phyloP scores from a whole-genome alignment of 768 basidiomycete genomes.

The Suillus luteus region DNA sequence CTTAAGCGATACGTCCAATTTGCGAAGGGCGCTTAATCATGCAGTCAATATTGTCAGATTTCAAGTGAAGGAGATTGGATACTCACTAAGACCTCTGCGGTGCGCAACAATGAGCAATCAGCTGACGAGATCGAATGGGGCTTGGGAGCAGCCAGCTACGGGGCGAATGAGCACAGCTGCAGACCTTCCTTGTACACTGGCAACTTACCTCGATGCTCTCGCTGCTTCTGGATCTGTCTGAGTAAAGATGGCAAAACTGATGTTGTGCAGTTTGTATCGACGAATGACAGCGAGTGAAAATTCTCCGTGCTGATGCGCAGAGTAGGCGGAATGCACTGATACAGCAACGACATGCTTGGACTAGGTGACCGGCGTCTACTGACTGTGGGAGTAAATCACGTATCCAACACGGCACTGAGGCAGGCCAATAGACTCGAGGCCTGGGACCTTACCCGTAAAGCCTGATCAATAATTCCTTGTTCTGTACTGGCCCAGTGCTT shows the following conservation, averaged over 20 bases:
- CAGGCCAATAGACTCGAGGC: not conserved
- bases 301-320: not conserved
- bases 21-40: not conserved
- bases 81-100: not conserved
- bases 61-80: not conserved
- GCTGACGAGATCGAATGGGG: not conserved
- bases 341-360: not conserved
- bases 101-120: too few species aligned
- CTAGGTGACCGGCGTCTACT: not conserved
- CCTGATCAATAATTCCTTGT: not conserved
- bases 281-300: not conserved
- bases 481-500: not conserved
- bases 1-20: too few species aligned
- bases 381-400: slow-evolving; percentile 8
- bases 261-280: not conserved
- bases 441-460: not conserved
- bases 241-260: not conserved
- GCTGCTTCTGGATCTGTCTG: not conserved
- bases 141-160: not conserved
- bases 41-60: not conserved
- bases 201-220: not conserved
- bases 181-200: not conserved
- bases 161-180: not conserved
- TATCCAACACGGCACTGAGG: not conserved
- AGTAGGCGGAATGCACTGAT: not conserved